A percentile compares a stretch with the other conserved stretches of the same genome.
Evolutionary conservation across 2,329 filamentous ascomycete genomes (phyloP).

Genomic region (Fusarium sulawesiense): DNA sequence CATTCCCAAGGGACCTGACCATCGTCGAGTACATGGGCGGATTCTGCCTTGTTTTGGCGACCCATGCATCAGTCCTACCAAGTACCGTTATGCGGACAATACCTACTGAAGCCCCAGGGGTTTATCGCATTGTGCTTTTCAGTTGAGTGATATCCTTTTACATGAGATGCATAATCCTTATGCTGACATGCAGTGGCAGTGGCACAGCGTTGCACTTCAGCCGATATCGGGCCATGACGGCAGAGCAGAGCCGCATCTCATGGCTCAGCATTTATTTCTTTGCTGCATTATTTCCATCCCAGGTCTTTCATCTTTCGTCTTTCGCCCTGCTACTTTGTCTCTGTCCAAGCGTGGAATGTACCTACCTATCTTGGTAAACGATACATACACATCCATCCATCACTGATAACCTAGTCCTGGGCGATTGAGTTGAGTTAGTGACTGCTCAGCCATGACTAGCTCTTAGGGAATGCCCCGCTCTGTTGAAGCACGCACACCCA

Average conservation of each 20-base stretch:
- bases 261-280: not conserved
- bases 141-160: conserved; percentile 1
- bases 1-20: not conserved
- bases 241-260: conserved; percentile 27
- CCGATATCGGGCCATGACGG: conserved; percentile 4
- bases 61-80: conserved; percentile 6
- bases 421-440: not conserved
- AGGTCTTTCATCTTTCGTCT: not conserved
- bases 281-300: not conserved
- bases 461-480: conserved; percentile 12
- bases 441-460: not conserved
- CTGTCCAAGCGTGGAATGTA: not conserved
- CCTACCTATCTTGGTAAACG: not conserved
- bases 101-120: not conserved
- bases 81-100: not conserved
- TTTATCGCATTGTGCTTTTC: not conserved
- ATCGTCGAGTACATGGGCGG: not conserved
- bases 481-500: not conserved
- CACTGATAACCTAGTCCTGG: not conserved
- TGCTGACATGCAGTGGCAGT: not conserved
- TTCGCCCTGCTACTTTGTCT: not conserved
- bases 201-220: not conserved
- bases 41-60: conserved; percentile 1
- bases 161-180: not conserved
- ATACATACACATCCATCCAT: not conserved